Conservation (phyloP, 768 basidiomycete genomes). For the Rhizopogon roseolus region DNA sequence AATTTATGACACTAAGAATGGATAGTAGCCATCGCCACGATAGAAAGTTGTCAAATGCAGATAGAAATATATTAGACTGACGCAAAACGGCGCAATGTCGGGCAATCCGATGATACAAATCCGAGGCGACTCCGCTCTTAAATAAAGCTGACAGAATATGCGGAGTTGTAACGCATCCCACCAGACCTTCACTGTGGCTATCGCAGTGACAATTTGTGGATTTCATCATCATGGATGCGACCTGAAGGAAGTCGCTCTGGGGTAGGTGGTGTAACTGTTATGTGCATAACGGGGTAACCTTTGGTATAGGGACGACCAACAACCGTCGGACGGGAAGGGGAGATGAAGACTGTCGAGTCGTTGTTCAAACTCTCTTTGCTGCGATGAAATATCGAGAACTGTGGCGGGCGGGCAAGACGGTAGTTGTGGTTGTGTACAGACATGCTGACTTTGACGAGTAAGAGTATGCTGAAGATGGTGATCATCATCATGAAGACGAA, state of each 20-base stretch:
- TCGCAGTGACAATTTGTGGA: background rate
- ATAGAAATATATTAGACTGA: too few species aligned
- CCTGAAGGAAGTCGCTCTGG: background rate
- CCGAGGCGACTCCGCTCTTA: too few species aligned
- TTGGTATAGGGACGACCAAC: background rate
- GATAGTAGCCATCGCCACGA: too few species aligned
- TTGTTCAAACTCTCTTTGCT: background rate
- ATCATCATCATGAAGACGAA: background rate
- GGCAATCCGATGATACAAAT: too few species aligned
- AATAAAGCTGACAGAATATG: too few species aligned
- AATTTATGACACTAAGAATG: too few species aligned
- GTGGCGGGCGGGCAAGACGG: background rate
- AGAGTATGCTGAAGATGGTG: background rate
- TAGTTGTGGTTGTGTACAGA: background rate
- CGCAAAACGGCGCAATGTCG: too few species aligned
- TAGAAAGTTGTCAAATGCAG: too few species aligned
- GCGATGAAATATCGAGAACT: background rate
- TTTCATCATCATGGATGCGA: background rate
- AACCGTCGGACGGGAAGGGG: slow-evolving; percentile 4
- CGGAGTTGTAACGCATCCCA: background rate
- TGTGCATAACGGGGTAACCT: background rate
- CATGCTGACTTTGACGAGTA: background rate
- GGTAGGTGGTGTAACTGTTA: slow-evolving; percentile 9
- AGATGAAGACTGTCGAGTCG: background rate
- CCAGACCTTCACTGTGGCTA: background rate